Evolutionary conservation across 768 basidiomycete species (phyloP).

Genomic region (Hypsizygus marmoreus): DNA sequence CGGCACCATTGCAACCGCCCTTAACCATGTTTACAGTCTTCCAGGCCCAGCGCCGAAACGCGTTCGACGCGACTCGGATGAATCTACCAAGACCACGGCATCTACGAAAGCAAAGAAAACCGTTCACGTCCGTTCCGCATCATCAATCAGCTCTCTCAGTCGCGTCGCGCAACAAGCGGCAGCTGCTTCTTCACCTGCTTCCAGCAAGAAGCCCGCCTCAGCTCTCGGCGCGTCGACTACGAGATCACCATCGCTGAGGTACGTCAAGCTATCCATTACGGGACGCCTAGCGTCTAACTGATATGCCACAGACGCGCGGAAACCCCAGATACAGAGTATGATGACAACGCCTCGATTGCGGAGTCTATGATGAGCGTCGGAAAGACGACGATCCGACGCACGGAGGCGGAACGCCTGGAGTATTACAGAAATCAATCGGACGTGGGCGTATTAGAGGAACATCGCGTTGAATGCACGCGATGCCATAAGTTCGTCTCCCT

Average conservation of each 20-base stretch:
- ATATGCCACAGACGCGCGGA: slow-evolving; percentile 20
- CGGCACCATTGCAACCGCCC: background rate
- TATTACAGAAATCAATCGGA: slow-evolving; percentile 65
- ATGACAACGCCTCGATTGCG: slow-evolving; percentile 54
- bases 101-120: slow-evolving; percentile 25
- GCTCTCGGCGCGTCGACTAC: too few species aligned
- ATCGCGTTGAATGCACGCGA: slow-evolving; percentile 57
- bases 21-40: slow-evolving; percentile 18
- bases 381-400: slow-evolving; percentile 45
- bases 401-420: slow-evolving; percentile 61
- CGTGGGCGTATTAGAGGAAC: slow-evolving; percentile 56
- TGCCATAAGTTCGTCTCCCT: slow-evolving; percentile 61
- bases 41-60: slow-evolving; percentile 31
- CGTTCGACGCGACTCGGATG: slow-evolving; percentile 18
- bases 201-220: slow-evolving; percentile 22
- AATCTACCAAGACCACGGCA: slow-evolving; percentile 13
- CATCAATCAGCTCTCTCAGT: slow-evolving; percentile 35
- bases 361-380: slow-evolving; percentile 48
- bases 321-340: slow-evolving; percentile 41
- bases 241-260: too few species aligned
- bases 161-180: slow-evolving; percentile 19
- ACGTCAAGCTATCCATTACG: slow-evolving; percentile 26
- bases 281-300: slow-evolving; percentile 18
- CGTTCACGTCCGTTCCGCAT: slow-evolving; percentile 22
- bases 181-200: slow-evolving; percentile 13